Evolutionary conservation across 2,329 filamentous ascomycete genomes (phyloP).

Genomic region (Stagonosporopsis cucurbitacearum): DNA sequence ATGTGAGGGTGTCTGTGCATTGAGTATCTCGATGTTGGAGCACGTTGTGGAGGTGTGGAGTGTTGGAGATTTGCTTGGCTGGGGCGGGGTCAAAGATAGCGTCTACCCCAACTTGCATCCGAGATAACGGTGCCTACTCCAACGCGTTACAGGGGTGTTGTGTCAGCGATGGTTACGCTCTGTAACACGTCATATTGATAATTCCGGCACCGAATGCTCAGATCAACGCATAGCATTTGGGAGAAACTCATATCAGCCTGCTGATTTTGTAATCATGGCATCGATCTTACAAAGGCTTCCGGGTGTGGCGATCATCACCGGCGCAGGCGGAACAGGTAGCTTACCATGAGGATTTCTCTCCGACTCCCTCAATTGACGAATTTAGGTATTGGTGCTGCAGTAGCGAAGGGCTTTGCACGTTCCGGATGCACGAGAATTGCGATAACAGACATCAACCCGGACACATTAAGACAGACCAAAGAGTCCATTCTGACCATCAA

Average conservation of each 20-base stretch:
- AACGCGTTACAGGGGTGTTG: neutral
- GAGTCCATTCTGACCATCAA: constrained; percentile 29
- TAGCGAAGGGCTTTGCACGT: constrained; percentile 57
- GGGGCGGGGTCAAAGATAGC: neutral
- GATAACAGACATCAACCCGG: constrained; percentile 60
- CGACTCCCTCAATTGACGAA: constrained; percentile 1
- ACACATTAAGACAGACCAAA: constrained; percentile 46
- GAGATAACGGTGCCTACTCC: constrained; percentile 10
- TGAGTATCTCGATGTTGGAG: constrained; percentile 15
- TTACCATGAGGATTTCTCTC: neutral
- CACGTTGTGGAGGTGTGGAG: constrained; percentile 28
- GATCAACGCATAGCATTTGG: neutral
- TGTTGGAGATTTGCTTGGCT: constrained; percentile 11
- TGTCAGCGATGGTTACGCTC: neutral
- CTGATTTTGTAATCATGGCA: constrained; percentile 3
- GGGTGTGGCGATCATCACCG: constrained; percentile 44
- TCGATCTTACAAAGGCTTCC: constrained; percentile 23
- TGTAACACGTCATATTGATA: constrained; percentile 1
- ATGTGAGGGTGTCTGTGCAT: constrained; percentile 37
- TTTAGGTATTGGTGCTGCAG: constrained; percentile 63
- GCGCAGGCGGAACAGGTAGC: constrained; percentile 45
- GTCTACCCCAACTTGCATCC: constrained; percentile 8
- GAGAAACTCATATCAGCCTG: neutral
- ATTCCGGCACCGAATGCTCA: neutral
- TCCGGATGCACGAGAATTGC: constrained; percentile 60